Conservation (phyloP, 768 basidiomycete species). For the Royoungia palumana region DNA sequence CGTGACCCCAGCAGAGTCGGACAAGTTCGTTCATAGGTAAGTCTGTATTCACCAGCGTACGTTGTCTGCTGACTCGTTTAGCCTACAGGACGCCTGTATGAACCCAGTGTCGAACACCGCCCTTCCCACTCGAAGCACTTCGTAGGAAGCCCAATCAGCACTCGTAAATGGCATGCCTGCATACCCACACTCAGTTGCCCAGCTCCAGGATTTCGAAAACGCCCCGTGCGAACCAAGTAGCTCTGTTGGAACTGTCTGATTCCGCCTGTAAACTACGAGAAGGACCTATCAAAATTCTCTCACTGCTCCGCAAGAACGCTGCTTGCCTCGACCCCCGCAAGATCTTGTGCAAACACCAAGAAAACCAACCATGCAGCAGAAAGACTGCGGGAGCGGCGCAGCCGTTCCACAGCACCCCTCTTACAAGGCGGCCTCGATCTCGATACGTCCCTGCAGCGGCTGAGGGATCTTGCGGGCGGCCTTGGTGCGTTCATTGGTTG, state of each 20-base stretch:
- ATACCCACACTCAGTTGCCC: not conserved
- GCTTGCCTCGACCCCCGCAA: constrained; percentile 49
- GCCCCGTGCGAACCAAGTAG: constrained; percentile 53
- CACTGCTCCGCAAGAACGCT: constrained; percentile 52
- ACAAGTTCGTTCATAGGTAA: constrained; percentile 85
- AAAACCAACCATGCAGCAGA: constrained; percentile 31
- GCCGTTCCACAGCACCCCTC: constrained; percentile 35
- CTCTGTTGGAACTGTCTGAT: constrained; percentile 53
- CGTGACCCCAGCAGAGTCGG: constrained; percentile 81
- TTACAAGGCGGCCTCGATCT: constrained; percentile 40
- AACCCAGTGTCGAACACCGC: constrained; percentile 91
- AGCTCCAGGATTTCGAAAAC: constrained; percentile 55
- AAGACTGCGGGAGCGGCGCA: constrained; percentile 29
- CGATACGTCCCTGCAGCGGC: constrained; percentile 44
- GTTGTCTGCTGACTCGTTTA: constrained; percentile 25
- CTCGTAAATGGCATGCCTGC: constrained; percentile 43
- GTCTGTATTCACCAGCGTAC: not conserved
- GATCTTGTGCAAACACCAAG: constrained; percentile 35
- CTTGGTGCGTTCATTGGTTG: constrained; percentile 46
- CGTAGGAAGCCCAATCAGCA: constrained; percentile 85
- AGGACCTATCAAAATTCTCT: constrained; percentile 46
- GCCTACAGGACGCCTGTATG: constrained; percentile 87
- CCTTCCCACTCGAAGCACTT: constrained; percentile 89
- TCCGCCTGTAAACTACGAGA: constrained; percentile 48
- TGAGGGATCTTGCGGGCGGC: constrained; percentile 44